Evolutionary conservation across 345 rosid genomes (phyloP).

Genomic region (Microcos paniculata): DNA sequence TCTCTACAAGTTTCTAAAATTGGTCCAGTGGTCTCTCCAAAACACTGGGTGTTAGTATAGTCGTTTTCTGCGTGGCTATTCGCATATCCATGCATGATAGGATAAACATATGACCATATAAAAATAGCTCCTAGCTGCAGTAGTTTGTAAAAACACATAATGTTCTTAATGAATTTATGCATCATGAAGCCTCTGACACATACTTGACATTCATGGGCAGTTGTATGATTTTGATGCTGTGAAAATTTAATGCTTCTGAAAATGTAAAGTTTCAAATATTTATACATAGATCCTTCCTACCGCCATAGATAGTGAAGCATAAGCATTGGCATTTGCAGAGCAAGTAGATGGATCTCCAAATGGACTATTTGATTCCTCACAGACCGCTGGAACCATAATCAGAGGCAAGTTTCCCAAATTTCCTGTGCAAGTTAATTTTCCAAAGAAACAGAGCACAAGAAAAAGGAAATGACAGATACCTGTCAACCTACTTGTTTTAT

Average conservation of each 20-base stretch:
- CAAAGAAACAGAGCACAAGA: background rate
- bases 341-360: conserved; percentile 47
- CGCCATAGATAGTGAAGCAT: conserved; percentile 54
- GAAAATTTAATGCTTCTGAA: background rate
- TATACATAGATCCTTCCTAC: conserved; percentile 15
- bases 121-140: conserved; percentile 36
- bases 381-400: conserved; percentile 51
- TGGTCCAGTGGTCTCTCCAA: conserved; percentile 6
- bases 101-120: conserved; percentile 42
- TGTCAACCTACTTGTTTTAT: background rate
- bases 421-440: conserved; percentile 16
- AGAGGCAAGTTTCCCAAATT: conserved; percentile 51
- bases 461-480: too few relatives aligned
- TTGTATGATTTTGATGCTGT: background rate
- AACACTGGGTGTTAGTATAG: background rate
- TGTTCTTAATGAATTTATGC: background rate
- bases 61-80: background rate
- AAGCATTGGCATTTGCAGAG: conserved; percentile 37
- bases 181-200: background rate
- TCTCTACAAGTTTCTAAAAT: conserved; percentile 11
- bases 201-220: background rate
- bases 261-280: background rate
- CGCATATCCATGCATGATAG: conserved; percentile 27
- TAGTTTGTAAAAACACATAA: background rate
- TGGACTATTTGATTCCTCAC: conserved; percentile 46